Conservation (phyloP, 2,329 filamentous ascomycete species). For the Exophiala phaeomuriformis region DNA sequence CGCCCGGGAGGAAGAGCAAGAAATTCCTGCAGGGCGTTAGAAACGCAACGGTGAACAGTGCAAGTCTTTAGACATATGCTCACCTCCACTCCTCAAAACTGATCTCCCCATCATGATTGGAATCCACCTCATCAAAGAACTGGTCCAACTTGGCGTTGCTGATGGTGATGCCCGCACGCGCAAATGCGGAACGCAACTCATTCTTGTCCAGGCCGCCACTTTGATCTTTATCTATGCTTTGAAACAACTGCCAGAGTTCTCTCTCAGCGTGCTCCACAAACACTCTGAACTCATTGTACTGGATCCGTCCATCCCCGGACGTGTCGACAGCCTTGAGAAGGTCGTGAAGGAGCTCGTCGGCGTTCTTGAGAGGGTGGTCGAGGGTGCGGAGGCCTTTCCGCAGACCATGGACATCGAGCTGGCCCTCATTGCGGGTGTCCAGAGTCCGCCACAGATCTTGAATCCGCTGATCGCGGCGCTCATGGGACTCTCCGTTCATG, state of each 20-base stretch:
- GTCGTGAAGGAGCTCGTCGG: slow-evolving; percentile 72
- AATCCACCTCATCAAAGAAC: slow-evolving; percentile 86
- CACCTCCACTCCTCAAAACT: slow-evolving; percentile 96
- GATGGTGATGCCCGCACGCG: slow-evolving; percentile 68
- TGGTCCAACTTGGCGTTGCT: slow-evolving; percentile 67
- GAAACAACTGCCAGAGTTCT: slow-evolving; percentile 74
- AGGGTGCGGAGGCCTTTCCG: slow-evolving; percentile 79
- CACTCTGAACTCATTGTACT: slow-evolving; percentile 82
- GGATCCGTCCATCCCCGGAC: slow-evolving; percentile 80
- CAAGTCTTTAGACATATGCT: slow-evolving; percentile 32
- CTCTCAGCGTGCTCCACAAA: slow-evolving; percentile 85
- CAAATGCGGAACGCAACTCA: slow-evolving; percentile 75
- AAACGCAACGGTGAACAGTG: not conserved
- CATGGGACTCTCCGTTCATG: slow-evolving; percentile 69
- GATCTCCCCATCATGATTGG: slow-evolving; percentile 78
- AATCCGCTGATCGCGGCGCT: slow-evolving; percentile 71
- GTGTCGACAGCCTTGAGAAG: slow-evolving; percentile 78
- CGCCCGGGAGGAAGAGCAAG: slow-evolving; percentile 73
- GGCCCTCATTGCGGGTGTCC: slow-evolving; percentile 66
- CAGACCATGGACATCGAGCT: slow-evolving; percentile 75
- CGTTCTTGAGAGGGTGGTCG: slow-evolving; percentile 92
- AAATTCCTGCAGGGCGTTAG: slow-evolving; percentile 62
- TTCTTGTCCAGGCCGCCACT: slow-evolving; percentile 79
- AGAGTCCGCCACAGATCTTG: slow-evolving; percentile 77
- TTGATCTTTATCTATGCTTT: slow-evolving; percentile 74